Percentiles rank a stretch among this genome's conserved stretches.
Conservation (phyloP, 192 early-diverging fungal genomes). For the Coemansia guatemalensis region DNA sequence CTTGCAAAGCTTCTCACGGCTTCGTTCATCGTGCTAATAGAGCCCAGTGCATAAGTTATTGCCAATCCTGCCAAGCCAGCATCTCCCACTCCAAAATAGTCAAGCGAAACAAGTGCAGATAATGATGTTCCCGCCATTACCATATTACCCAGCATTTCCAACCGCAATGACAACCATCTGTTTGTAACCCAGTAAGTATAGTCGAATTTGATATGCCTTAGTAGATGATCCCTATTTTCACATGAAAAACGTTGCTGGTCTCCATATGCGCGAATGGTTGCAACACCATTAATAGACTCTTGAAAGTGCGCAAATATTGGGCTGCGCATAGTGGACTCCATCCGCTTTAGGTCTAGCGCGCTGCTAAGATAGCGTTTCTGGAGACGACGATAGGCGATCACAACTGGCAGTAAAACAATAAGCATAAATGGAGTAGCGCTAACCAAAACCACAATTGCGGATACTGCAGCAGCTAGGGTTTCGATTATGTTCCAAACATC, state of each 20-base stretch:
- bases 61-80: slow-evolving; percentile 66
- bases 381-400: slow-evolving; percentile 67
- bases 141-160: slow-evolving; percentile 61
- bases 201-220: no score
- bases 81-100: slow-evolving; percentile 21
- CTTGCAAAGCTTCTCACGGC: slow-evolving; percentile 68
- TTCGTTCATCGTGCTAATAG: slow-evolving; percentile 67
- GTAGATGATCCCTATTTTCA: slow-evolving; percentile 57
- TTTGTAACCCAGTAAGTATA: no score
- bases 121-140: slow-evolving; percentile 67
- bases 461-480: neutral
- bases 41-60: slow-evolving; percentile 69
- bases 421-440: slow-evolving; percentile 60
- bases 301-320: no score
- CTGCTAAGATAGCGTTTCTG: slow-evolving; percentile 72
- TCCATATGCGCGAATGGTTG: slow-evolving; percentile 81
- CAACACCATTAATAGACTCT: slow-evolving; percentile 70
- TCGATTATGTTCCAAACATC: slow-evolving; percentile 50
- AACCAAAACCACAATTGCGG: neutral
- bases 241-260: slow-evolving; percentile 68
- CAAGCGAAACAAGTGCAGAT: slow-evolving; percentile 59
- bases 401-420: slow-evolving; percentile 61
- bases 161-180: no score
- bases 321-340: no score
- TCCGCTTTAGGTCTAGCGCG: no score